These are phyloP conservation scores for Colletotrichum ledebouriae DNA, from an alignment of 2,329 filamentous ascomycete species.

Conservation along the genomic window DNA sequence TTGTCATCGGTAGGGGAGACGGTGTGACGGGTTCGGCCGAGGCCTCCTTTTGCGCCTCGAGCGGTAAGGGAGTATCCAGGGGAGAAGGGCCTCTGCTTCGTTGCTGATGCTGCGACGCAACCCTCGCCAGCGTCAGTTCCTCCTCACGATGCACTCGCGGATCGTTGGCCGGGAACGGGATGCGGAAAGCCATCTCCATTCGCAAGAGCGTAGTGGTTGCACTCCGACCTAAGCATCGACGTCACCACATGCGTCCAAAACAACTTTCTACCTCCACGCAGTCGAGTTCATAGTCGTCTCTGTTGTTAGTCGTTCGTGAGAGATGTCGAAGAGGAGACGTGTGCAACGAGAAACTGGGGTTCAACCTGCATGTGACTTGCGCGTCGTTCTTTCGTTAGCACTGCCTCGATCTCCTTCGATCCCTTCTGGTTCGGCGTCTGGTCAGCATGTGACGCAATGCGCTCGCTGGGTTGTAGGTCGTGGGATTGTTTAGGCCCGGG, in stretches of 20 bases:
- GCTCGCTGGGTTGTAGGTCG: constrained; percentile 6
- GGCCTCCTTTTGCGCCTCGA: constrained; percentile 34
- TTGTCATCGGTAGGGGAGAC: constrained; percentile 47
- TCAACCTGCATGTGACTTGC: constrained; percentile 30
- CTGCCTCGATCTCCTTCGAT: constrained; percentile 12
- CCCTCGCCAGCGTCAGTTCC: constrained; percentile 52
- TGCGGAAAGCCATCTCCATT: constrained; percentile 55
- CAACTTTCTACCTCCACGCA: constrained; percentile 27
- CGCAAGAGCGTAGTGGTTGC: constrained; percentile 16
- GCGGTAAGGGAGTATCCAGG: constrained; percentile 36
- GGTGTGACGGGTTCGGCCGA: constrained; percentile 33
- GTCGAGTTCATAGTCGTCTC: constrained; percentile 31
- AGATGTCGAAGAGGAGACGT: background rate
- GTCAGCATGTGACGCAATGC: constrained; percentile 46
- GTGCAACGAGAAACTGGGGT: background rate
- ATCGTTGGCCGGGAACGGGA: constrained; percentile 51
- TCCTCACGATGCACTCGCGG: constrained; percentile 54
- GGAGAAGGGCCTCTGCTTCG: constrained; percentile 45
- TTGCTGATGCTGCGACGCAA: constrained; percentile 47
- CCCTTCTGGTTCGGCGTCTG: constrained; percentile 17
- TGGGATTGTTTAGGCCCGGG: constrained; percentile 28
- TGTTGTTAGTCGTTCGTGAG: background rate
- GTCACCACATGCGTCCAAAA: constrained; percentile 24
- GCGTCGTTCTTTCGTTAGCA: background rate
- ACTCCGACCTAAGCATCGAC: constrained; percentile 25